Base-by-base conservation (phyloP, 352 stramenopile genomes). In the Thraustotheca clavata region DNA sequence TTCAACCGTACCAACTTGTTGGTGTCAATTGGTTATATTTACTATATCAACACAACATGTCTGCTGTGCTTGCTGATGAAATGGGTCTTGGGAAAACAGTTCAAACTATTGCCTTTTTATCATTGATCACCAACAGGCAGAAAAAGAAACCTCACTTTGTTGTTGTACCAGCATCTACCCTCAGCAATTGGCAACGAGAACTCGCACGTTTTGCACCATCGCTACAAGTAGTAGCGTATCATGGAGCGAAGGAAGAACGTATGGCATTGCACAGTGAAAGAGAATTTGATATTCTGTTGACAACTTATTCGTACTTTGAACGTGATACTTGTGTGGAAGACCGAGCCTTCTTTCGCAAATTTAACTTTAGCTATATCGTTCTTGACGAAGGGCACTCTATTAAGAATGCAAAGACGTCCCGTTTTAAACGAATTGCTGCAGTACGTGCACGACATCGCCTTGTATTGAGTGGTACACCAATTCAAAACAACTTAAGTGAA, bases 41-140 rank as follows among this genome's bases (percentile, higher is more conserved):
- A 16, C 69, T 92, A 4, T 83, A 84, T 46, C 72, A 89, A 60
- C 88, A 94, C 70, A 81, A 79, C 12, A 74, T 92, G 24, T 91
- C 81, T 5, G 79, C 82, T 8, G 83, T 95, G 36, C 59, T 95
- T 3, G 79, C 84, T 0, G 82, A 96, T 62, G 88, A 96, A 57
- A 96, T 96, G 91, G 90, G 91, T 22, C 78, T 98, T 4, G 94
- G 94, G 14, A 99, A 99, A 74, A 95, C 86, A 2, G 83, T 92
- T 2, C 86, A 95, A 61, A 88, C 82, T n/a, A 87, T 93, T 62
- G 33, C 82, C 1, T 95, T 93, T 52, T 62, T 95, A 39, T 50
- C 83, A 41, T 55, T 90, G 16, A 71, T 94, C 0, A 74, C 87
- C 27, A 69, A 74, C 1, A 65, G 57, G 33, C 27, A 34, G 4